Evolutionary conservation across 257 asterid species (phyloP).

Genomic region (Gentiana dahurica): DNA sequence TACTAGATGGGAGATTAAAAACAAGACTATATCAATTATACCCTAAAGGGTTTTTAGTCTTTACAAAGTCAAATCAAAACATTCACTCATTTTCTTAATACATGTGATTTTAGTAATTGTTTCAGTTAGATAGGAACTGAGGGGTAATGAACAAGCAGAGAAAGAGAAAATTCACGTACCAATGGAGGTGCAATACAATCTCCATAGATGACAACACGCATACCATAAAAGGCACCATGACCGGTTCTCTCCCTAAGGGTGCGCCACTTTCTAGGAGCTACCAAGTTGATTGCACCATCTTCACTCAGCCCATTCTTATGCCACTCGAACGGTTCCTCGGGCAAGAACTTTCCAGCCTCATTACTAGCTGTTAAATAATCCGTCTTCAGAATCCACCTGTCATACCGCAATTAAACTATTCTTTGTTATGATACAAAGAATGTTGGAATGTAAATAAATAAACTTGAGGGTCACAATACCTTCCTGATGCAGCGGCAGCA

Average conservation of each 20-base stretch:
- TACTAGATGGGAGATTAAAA: not conserved
- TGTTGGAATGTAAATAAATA: not conserved
- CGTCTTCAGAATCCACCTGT: slow-evolving; percentile 91
- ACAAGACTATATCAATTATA: not conserved
- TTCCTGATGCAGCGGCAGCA: slow-evolving; percentile 97
- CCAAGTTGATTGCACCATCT: slow-evolving; percentile 88
- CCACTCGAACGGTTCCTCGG: slow-evolving; percentile 85
- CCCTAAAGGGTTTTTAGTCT: too few species aligned
- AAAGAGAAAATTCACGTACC: slow-evolving; percentile 27
- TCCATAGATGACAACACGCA: slow-evolving; percentile 68
- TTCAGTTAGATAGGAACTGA: too few species aligned
- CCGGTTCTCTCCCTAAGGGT: slow-evolving; percentile 72
- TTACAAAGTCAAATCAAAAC: too few species aligned
- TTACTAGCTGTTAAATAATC: slow-evolving; percentile 74
- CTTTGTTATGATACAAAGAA: not conserved
- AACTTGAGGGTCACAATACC: slow-evolving; percentile 25
- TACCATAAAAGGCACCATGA: slow-evolving; percentile 84
- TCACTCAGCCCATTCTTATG: slow-evolving; percentile 64
- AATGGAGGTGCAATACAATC: slow-evolving; percentile 90
- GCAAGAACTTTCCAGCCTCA: slow-evolving; percentile 62
- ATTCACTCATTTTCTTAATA: too few species aligned
- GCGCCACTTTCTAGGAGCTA: slow-evolving; percentile 96
- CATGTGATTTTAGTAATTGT: too few species aligned
- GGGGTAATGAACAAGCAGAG: not conserved
- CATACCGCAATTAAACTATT: slow-evolving; percentile 6